Evolutionary conservation across 1,284 basidiomycete genomes (phyloP).

Genomic region (Apiotrichum porosum): DNA sequence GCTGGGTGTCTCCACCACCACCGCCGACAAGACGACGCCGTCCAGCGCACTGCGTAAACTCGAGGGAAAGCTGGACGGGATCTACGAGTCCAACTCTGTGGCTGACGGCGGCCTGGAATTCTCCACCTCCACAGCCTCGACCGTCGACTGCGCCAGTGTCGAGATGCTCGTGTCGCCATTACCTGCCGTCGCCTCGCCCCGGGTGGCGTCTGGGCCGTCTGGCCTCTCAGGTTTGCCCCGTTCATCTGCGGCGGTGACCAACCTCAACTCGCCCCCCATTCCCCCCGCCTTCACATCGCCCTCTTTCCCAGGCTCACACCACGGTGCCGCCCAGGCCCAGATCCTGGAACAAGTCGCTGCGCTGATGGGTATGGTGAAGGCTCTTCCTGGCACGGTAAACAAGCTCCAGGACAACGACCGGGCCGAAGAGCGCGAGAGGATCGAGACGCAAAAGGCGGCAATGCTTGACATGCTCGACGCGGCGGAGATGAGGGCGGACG

Average conservation of each 20-base stretch:
- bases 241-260: too few species aligned
- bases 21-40: slow-evolving; percentile 1
- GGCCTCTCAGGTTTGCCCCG: too few species aligned
- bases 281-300: too few species aligned
- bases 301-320: too few species aligned
- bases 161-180: too few species aligned
- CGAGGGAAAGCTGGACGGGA: slow-evolving; percentile 6
- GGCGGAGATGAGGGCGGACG: slow-evolving; percentile 10
- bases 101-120: too few species aligned
- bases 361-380: slow-evolving; percentile 1
- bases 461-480: slow-evolving; percentile 12
- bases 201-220: too few species aligned
- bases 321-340: too few species aligned
- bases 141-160: neutral
- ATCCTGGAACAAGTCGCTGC: slow-evolving; percentile 6
- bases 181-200: too few species aligned
- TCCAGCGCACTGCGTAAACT: slow-evolving; percentile 7
- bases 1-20: neutral
- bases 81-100: neutral
- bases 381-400: slow-evolving; percentile 2
- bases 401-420: slow-evolving; percentile 1
- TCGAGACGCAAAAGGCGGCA: slow-evolving; percentile 3
- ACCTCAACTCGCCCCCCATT: too few species aligned
- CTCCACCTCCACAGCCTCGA: too few species aligned
- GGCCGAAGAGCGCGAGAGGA: neutral